Evolutionary conservation across 441 rosid genomes (phyloP).

Genomic region (Croton laevigatus): DNA sequence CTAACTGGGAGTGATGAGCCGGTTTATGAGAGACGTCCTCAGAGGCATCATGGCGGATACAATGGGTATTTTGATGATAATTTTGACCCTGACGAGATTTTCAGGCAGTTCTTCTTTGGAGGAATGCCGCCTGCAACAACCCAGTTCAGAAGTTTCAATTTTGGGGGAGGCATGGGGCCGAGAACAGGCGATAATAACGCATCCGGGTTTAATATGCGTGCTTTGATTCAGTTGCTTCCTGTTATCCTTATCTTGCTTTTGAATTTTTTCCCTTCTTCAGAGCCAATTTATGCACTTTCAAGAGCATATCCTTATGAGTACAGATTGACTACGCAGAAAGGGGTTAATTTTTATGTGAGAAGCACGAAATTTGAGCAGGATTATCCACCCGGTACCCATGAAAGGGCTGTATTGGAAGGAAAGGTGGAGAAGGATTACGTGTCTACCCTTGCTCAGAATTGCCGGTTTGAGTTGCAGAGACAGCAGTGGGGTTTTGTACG

Average conservation of each 20-base stretch:
- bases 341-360: constrained; percentile 76
- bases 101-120: constrained; percentile 88
- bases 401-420: constrained; percentile 54
- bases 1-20: constrained; percentile 78
- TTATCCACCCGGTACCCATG: constrained; percentile 44
- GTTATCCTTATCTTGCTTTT: constrained; percentile 64
- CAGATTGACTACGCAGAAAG: constrained; percentile 62
- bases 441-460: constrained; percentile 57
- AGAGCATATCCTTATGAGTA: constrained; percentile 70
- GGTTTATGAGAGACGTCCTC: constrained; percentile 45
- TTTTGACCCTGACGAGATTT: constrained; percentile 86
- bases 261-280: constrained; percentile 70
- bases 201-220: constrained; percentile 66
- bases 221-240: constrained; percentile 73
- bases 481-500: constrained; percentile 89
- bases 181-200: constrained; percentile 52
- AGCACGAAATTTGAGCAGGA: constrained; percentile 75
- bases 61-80: constrained; percentile 69
- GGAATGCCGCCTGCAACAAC: constrained; percentile 78
- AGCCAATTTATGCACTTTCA: constrained; percentile 68
- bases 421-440: constrained; percentile 76
- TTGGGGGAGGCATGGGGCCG: constrained; percentile 53
- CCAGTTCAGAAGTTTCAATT: constrained; percentile 66
- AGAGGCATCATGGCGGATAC: constrained; percentile 38
- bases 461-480: constrained; percentile 81